A percentile compares a stretch with the other conserved stretches of the same genome.
These are phyloP conservation scores for Saccharata proteae DNA, from an alignment of 2,329 filamentous ascomycete genomes.

Conservation along the genomic window DNA sequence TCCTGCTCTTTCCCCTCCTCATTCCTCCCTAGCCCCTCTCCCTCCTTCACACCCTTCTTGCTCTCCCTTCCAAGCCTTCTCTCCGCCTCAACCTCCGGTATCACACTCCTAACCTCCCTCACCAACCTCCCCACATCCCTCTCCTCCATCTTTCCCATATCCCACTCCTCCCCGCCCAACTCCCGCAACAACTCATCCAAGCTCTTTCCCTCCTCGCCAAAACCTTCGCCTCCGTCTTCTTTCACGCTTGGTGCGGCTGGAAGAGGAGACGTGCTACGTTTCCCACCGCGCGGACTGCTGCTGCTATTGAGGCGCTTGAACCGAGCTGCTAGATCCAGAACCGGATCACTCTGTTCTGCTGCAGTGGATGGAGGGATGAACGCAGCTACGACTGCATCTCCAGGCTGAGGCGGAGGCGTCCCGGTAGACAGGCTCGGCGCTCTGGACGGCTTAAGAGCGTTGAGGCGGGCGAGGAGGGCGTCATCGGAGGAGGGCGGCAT, in stretches of 20 bases:
- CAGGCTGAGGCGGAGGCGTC: constrained; percentile 8
- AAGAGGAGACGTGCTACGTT: neutral
- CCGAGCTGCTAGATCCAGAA: constrained; percentile 22
- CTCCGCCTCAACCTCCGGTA: constrained; percentile 19
- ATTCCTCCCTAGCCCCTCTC: constrained; percentile 10
- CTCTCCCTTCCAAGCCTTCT: constrained; percentile 17
- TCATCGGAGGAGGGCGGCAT: constrained; percentile 17
- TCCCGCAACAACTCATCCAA: constrained; percentile 36
- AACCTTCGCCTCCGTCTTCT: neutral
- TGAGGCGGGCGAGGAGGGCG: constrained; percentile 35
- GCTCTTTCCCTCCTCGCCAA: constrained; percentile 28
- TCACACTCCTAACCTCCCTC: constrained; percentile 27
- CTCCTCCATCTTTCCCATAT: constrained; percentile 27
- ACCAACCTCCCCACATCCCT: constrained; percentile 29
- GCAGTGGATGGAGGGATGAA: constrained; percentile 5
- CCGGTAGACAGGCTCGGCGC: constrained; percentile 22
- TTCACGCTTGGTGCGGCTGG: no score
- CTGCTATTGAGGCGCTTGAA: constrained; percentile 19
- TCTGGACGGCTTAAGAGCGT: constrained; percentile 34
- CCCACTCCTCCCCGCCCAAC: constrained; percentile 26
- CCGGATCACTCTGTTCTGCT: constrained; percentile 13
- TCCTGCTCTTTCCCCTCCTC: constrained; percentile 8
- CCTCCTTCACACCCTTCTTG: constrained; percentile 17
- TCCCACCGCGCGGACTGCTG: neutral
- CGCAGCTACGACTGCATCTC: constrained; percentile 5